Evolutionary conservation across 805 yeast genomes (phyloP), one percentile per base, ranked within the genome.

Genomic region (Barnettozyma sucrosica): DNA sequence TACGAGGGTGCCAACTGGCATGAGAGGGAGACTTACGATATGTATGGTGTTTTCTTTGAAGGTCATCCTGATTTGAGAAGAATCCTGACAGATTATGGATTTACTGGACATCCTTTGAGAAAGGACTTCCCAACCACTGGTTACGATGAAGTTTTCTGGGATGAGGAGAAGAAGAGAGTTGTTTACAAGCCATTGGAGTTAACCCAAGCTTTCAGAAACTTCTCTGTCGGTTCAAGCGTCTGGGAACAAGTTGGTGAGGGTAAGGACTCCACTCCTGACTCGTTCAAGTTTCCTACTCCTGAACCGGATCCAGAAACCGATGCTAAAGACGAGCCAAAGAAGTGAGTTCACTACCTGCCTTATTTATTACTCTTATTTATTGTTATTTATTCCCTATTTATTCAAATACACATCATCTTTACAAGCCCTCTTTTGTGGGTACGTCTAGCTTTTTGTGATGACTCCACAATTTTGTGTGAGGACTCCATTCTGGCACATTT

Each of bases 161-260:
- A 88, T 67, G 89, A 87, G 65, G 95, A 88, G 68, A 88, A 88
- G 77, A 81, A 87, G 75, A 79, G 96, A 65, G 81, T 88, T 48
- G 87, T 88, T 18, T 88, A 88, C 67, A 95, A 86, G 69, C 96
- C 96, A 37, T 75, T 88, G 62, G 96, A 88, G 72, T 75, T 88
- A 65, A 85, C 95, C 28, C 96, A 88, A 71, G 96, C 95, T 13
- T 88, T 88, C 81, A 81, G 96, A 75, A 85, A 86, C 74, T 88
- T 88, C 71, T 73, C 85, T 24, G 95, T 86, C 41, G 96, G 95
- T 41, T 81, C 92, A 10, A 80, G 92, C 28, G 89, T 85, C 42
- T 88, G 95, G 93, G 95, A 88, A 66, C 95, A 85, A 56, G 92
- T 87, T 56, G 96, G 96, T 49, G 84, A 82, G 18, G 96, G 96